Percentiles rank a stretch among this genome's conserved stretches.
Conservation (phyloP, 129 eudicot genomes). For the Gnaphalium uliginosum region DNA sequence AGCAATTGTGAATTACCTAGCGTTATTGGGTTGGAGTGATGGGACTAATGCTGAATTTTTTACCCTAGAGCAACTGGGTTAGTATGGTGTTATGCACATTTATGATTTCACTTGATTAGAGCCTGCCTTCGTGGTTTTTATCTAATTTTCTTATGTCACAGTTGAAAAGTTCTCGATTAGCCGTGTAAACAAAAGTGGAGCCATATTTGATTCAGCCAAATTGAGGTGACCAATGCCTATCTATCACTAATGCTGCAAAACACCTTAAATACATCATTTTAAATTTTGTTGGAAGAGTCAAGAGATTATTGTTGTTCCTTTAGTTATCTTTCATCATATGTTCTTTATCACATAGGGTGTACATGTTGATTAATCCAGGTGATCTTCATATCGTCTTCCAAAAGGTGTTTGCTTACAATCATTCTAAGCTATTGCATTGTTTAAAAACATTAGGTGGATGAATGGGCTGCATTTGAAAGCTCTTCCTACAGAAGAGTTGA, state of each 20-base stretch:
- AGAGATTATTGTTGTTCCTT: conserved; percentile 8
- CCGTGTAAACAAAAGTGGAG: conserved; percentile 95
- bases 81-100: conserved; percentile 30
- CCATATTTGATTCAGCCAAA: conserved; percentile 82
- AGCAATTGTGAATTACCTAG: conserved; percentile 88
- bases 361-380: conserved; percentile 24
- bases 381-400: conserved; percentile 7
- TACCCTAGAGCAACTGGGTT: conserved; percentile 86
- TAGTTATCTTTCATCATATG: conserved; percentile 13
- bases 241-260: conserved; percentile 7
- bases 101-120: conserved; percentile 16
- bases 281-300: conserved; percentile 4
- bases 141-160: conserved; percentile 43
- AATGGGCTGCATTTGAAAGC: conserved; percentile 88
- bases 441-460: conserved; percentile 77
- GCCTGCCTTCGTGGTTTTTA: conserved; percentile 5
- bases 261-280: neutral
- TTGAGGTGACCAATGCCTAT: conserved; percentile 55
- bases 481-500: conserved; percentile 64
- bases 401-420: conserved; percentile 15
- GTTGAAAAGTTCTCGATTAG: conserved; percentile 87
- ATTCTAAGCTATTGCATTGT: conserved; percentile 4
- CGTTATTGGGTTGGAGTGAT: conserved; percentile 97
- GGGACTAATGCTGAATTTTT: conserved; percentile 93
- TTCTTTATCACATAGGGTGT: neutral